Conservation (phyloP, 2,329 filamentous ascomycete genomes). For the Byssochlamys sp. region DNA sequence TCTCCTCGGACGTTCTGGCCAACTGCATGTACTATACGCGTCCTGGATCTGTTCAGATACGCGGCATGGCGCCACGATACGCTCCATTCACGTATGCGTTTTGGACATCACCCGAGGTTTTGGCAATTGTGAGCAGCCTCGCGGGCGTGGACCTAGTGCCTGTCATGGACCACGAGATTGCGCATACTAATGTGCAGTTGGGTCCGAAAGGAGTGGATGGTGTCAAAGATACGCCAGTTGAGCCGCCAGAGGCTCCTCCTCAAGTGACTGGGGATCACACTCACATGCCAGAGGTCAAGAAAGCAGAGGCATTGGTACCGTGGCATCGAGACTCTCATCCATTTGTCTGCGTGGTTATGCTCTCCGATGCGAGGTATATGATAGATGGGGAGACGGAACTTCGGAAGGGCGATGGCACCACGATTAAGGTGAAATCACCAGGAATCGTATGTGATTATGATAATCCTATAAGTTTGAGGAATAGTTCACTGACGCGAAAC, state of each 20-base stretch:
- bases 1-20: slow-evolving; percentile 15
- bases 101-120: slow-evolving; percentile 13
- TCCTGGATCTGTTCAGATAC: slow-evolving; percentile 18
- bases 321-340: slow-evolving; percentile 14
- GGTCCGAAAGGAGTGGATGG: slow-evolving; percentile 10
- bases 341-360: slow-evolving; percentile 13
- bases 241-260: slow-evolving; percentile 10
- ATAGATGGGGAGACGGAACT: slow-evolving; percentile 6
- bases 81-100: slow-evolving; percentile 24
- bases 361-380: slow-evolving; percentile 5
- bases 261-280: slow-evolving; percentile 2
- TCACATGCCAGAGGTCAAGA: slow-evolving; percentile 1
- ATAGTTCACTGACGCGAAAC: neutral
- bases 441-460: neutral
- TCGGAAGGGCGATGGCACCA: slow-evolving; percentile 2
- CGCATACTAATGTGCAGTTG: slow-evolving; percentile 18
- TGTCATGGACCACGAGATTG: slow-evolving; percentile 15
- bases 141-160: slow-evolving; percentile 16
- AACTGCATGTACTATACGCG: slow-evolving; percentile 21
- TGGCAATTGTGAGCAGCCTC: slow-evolving; percentile 10
- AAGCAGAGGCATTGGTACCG: slow-evolving; percentile 7
- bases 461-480: neutral
- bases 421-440: slow-evolving; percentile 4
- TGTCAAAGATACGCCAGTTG: slow-evolving; percentile 17
- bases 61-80: slow-evolving; percentile 21